Base-by-base conservation (phyloP, 192 early-diverging fungal species). In the Entomortierella lignicola region DNA sequence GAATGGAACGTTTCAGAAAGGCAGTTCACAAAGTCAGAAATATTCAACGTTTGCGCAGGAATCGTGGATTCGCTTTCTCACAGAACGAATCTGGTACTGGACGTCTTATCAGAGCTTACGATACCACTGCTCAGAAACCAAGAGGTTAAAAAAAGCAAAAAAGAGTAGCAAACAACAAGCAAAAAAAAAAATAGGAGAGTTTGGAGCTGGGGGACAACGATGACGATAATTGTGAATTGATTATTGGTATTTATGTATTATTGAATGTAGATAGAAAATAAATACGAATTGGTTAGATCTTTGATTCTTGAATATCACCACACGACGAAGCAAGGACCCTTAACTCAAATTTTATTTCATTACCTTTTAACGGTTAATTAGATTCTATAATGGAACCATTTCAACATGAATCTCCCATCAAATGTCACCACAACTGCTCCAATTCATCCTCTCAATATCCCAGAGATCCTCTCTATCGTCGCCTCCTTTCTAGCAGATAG, bases 1-100 rank as follows among this genome's bases (percentile, higher is more conserved):
- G 98, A 42, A 96, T 97, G 95, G 97, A 99, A 80, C 90, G 94
- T 59, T 99, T 99, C 94, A 88, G 94, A 69, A 97, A 99, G 83
- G 96, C 96, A 8, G 97, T 99, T n/a, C 92, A 97, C 87, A 99
- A 99, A 87, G 97, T 97, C 7, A 89, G 94, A 20, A 85, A 91
- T 69, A 92, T 95, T 53, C 98, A 99, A 86, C 87, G 98, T 31
- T 84, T 99, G 15, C 95, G 96, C 72, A 85, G 94, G 30, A 96
- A 91, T 67, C 89, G 97, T 31, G 98, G 98, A 26, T 99, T 95
- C 85, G 98, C 98, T 11, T 99, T 99, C 67, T 95, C 94, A 47
- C 98, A 99, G 83, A 98, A 92, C 75, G 98, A 99, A 77, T 89
- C 89, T 59, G 98, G 96, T 53, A 86, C 77, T 41, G 66, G 75